These are phyloP conservation scores for Geranium brycei DNA, from an alignment of 345 rosid species.

Conservation along the genomic window DNA sequence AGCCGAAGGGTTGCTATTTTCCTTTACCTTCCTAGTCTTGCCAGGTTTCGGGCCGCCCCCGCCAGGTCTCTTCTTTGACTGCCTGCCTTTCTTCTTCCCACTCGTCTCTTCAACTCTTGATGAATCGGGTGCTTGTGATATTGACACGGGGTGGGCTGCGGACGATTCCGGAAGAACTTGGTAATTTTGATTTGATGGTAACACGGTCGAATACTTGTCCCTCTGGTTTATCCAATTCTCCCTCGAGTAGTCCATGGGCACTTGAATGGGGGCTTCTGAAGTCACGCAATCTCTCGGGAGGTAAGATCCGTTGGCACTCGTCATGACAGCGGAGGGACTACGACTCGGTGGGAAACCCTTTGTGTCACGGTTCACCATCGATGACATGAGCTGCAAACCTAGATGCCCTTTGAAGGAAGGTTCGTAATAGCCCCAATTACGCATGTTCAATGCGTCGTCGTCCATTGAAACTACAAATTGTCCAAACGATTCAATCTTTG, in stretches of 20 bases:
- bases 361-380: constrained; percentile 9
- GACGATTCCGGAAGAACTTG: constrained; percentile 13
- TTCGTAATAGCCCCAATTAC: constrained; percentile 24
- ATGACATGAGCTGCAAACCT: constrained; percentile 17
- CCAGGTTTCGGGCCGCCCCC: constrained; percentile 11
- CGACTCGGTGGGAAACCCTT: constrained; percentile 12
- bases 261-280: constrained; percentile 3
- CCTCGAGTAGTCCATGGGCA: constrained; percentile 14
- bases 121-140: constrained; percentile 11
- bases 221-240: constrained; percentile 18
- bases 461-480: constrained; percentile 11
- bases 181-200: constrained; percentile 10
- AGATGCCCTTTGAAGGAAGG: constrained; percentile 16
- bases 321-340: constrained; percentile 12
- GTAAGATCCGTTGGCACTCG: constrained; percentile 1
- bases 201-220: constrained; percentile 11
- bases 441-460: constrained; percentile 17
- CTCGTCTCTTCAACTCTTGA: constrained; percentile 10
- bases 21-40: constrained; percentile 18
- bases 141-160: constrained; percentile 9
- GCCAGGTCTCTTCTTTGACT: constrained; percentile 17
- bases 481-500: neutral
- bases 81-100: constrained; percentile 8
- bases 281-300: constrained; percentile 12
- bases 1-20: constrained; percentile 9